Conservation (phyloP, 768 basidiomycete species). For the Hydnomerulius pinastri region DNA sequence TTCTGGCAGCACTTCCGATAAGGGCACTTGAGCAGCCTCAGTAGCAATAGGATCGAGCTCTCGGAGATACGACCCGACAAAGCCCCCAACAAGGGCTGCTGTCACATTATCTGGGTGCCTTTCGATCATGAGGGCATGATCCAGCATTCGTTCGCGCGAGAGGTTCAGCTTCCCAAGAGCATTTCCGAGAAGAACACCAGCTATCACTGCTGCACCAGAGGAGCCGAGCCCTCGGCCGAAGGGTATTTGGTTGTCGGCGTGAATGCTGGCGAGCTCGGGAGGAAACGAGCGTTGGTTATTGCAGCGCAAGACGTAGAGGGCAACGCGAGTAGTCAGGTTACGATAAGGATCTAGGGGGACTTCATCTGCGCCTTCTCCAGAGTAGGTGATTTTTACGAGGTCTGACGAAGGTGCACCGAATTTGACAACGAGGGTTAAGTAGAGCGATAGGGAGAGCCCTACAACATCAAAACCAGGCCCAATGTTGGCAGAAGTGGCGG, state of each 20-base stretch:
- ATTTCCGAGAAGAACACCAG: conserved; percentile 89
- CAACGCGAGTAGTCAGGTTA: conserved; percentile 95
- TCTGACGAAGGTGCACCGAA: conserved; percentile 38
- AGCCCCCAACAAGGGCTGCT: conserved; percentile 94
- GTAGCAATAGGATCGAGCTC: conserved; percentile 83
- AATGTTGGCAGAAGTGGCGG: conserved; percentile 98
- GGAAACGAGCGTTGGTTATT: conserved; percentile 77
- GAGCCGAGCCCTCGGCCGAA: conserved; percentile 98
- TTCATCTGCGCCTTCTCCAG: conserved; percentile 86
- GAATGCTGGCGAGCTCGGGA: conserved; percentile 62
- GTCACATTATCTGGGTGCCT: conserved; percentile 99
- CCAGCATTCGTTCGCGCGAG: conserved; percentile 72
- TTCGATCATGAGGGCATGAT: conserved; percentile 99
- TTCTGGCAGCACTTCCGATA: conserved; percentile 95
- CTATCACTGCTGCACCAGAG: conserved; percentile 98
- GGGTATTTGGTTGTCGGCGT: conserved; percentile 90
- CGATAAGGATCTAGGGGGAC: conserved; percentile 95
- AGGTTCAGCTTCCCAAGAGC: conserved; percentile 77
- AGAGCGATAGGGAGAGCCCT: conserved; percentile 91
- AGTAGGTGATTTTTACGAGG: conserved; percentile 70
- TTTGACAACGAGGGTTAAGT: conserved; percentile 73
- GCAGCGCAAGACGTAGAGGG: conserved; percentile 96
- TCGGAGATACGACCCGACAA: conserved; percentile 93
- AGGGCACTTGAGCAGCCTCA: conserved; percentile 84
- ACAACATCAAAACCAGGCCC: conserved; percentile 99